A percentile compares a stretch with the other conserved stretches of the same genome.
Evolutionary conservation across 2,329 filamentous ascomycete species (phyloP).

Genomic region (Ophiostoma angusticollis): DNA sequence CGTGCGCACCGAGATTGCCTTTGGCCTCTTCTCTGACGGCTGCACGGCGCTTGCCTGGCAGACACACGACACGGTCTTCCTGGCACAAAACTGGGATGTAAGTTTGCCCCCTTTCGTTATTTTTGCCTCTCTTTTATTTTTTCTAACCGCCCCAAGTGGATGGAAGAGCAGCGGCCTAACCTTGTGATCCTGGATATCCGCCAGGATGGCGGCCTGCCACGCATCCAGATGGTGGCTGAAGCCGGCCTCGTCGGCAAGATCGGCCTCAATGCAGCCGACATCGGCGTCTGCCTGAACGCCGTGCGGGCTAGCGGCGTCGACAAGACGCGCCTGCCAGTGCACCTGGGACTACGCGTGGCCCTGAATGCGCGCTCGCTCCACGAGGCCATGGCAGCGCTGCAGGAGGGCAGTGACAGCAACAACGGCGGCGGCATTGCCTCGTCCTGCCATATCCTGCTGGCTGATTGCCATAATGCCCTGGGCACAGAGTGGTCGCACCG

Average conservation of each 20-base stretch:
- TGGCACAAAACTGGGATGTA: constrained; percentile 46
- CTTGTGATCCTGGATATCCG: not conserved
- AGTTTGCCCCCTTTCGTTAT: too few relatives aligned
- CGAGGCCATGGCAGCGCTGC: not conserved
- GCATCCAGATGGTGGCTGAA: constrained; percentile 44
- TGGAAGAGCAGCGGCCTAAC: constrained; percentile 4
- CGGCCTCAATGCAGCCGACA: constrained; percentile 44
- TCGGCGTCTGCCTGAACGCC: constrained; percentile 49
- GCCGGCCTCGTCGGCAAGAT: constrained; percentile 52
- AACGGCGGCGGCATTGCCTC: constrained; percentile 4
- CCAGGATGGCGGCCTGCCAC: constrained; percentile 24
- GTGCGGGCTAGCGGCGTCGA: constrained; percentile 45
- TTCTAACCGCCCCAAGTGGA: constrained; percentile 14
- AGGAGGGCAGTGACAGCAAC: too few relatives aligned
- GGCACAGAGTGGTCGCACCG: constrained; percentile 1
- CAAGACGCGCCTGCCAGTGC: constrained; percentile 40
- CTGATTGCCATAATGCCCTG: not conserved
- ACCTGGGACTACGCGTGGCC: constrained; percentile 43
- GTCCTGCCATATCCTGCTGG: constrained; percentile 4
- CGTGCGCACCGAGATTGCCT: constrained; percentile 43
- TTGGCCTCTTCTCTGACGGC: constrained; percentile 43
- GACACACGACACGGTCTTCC: constrained; percentile 21
- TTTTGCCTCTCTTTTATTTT: too few relatives aligned
- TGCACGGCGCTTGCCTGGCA: constrained; percentile 40
- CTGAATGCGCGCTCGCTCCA: constrained; percentile 29